A percentile compares a stretch with the other conserved stretches of the same genome.
phyloP scores from a whole-genome alignment of 495 filamentous ascomycete genomes.

The Penicillium coprophilum region DNA sequence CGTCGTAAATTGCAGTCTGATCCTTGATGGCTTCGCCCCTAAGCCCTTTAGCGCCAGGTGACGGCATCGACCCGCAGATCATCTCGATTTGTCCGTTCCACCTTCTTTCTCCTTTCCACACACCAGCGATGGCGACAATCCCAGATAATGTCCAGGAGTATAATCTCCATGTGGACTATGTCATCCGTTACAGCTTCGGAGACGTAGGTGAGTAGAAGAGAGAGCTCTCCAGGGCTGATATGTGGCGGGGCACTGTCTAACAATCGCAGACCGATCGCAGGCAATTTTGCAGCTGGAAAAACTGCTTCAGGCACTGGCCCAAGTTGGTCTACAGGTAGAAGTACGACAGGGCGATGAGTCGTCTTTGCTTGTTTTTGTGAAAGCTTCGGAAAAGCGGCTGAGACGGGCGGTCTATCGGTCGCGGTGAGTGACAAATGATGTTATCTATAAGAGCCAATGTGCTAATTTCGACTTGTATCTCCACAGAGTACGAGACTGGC shows the following conservation, averaged over 20 bases:
- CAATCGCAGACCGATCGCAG: slow-evolving; percentile 57
- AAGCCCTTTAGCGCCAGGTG: slow-evolving; percentile 10
- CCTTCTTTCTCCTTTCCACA: slow-evolving; percentile 11
- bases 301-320: slow-evolving; percentile 67
- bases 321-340: slow-evolving; percentile 78
- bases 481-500: slow-evolving; percentile 87
- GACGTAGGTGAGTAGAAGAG: slow-evolving; percentile 51
- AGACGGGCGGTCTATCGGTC: slow-evolving; percentile 64
- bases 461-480: slow-evolving; percentile 11
- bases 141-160: slow-evolving; percentile 33
- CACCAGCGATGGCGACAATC: slow-evolving; percentile 30
- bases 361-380: slow-evolving; percentile 80
- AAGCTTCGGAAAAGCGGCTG: slow-evolving; percentile 52
- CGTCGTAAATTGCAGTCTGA: background rate
- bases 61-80: slow-evolving; percentile 15
- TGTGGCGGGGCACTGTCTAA: slow-evolving; percentile 9
- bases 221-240: background rate
- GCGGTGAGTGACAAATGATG: slow-evolving; percentile 41
- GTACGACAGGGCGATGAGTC: slow-evolving; percentile 76
- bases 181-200: slow-evolving; percentile 76
- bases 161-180: slow-evolving; percentile 86
- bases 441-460: background rate
- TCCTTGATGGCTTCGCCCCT: background rate
- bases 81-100: slow-evolving; percentile 2
- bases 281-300: slow-evolving; percentile 71